These are phyloP conservation scores for Tylopilus cervinicoccineus DNA, from an alignment of 768 basidiomycete species.

Conservation along the genomic window DNA sequence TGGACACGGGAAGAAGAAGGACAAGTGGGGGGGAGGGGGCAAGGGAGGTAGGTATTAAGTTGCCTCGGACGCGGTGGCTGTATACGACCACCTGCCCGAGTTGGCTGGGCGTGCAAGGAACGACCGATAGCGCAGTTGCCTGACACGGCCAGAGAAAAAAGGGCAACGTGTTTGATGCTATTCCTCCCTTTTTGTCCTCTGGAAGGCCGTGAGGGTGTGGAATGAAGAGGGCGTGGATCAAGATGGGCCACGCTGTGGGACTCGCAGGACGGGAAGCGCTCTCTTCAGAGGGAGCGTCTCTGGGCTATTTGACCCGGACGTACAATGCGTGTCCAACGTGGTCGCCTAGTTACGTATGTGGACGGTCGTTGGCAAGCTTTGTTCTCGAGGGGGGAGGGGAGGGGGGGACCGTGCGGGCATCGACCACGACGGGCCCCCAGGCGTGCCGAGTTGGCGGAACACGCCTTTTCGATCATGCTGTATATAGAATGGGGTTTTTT, in stretches of 20 bases:
- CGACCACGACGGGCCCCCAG: too few relatives aligned
- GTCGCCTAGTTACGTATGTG: slow-evolving; percentile 26
- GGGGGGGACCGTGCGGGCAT: too few relatives aligned
- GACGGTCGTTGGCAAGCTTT: too few relatives aligned
- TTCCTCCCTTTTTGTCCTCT: slow-evolving; percentile 15
- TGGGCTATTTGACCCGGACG: too few relatives aligned
- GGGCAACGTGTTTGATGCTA: slow-evolving; percentile 32
- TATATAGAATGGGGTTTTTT: too few relatives aligned
- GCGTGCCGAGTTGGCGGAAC: too few relatives aligned
- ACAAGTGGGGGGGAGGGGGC: slow-evolving; percentile 11
- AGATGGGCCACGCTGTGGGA: slow-evolving; percentile 24
- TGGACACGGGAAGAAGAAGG: slow-evolving; percentile 5
- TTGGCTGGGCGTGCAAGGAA: slow-evolving; percentile 23
- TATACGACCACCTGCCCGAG: slow-evolving; percentile 30
- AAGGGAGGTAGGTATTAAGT: slow-evolving; percentile 27
- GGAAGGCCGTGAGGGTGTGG: slow-evolving; percentile 25
- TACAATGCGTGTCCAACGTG: slow-evolving; percentile 26
- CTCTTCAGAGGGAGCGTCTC: too few relatives aligned
- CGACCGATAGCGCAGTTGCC: slow-evolving; percentile 29
- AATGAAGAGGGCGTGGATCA: slow-evolving; percentile 29
- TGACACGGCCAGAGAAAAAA: slow-evolving; percentile 29
- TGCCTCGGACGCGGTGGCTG: slow-evolving; percentile 29
- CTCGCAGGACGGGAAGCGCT: slow-evolving; percentile 3
- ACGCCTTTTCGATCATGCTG: not conserved
- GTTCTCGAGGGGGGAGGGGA: too few relatives aligned